Conservation (phyloP, 169 alveolate genomes). For the Cryptosporidium baileyi region DNA sequence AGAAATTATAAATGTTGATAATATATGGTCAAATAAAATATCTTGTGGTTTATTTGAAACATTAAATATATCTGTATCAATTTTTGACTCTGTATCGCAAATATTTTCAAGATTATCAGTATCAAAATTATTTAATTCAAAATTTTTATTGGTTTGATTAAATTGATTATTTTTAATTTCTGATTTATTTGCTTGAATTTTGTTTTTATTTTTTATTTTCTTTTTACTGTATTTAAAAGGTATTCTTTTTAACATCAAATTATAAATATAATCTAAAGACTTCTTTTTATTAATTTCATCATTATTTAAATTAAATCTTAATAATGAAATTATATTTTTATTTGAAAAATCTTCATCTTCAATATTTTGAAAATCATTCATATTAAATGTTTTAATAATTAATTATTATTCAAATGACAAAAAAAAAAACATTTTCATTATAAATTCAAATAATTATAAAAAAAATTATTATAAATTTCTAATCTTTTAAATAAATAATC, state of each 20-base stretch:
- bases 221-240: neutral
- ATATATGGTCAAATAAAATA: conserved; percentile 48
- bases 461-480: too few species aligned
- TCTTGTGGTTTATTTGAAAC: neutral
- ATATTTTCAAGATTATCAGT: neutral
- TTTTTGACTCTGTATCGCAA: too few species aligned
- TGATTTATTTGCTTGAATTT: neutral
- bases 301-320: conserved; percentile 43
- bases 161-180: neutral
- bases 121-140: neutral
- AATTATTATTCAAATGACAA: too few species aligned
- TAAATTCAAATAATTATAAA: too few species aligned
- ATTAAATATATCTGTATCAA: too few species aligned
- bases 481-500: too few species aligned
- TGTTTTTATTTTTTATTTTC: neutral
- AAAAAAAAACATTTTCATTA: too few species aligned
- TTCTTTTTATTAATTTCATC: neutral
- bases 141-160: neutral
- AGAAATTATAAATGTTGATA: conserved; percentile 34
- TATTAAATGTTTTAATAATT: too few species aligned
- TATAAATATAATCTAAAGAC: neutral
- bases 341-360: neutral
- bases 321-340: neutral
- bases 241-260: conserved; percentile 5
- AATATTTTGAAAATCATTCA: neutral